phyloP scores from a whole-genome alignment of 768 basidiomycete species.

The Suillus variegatus region DNA sequence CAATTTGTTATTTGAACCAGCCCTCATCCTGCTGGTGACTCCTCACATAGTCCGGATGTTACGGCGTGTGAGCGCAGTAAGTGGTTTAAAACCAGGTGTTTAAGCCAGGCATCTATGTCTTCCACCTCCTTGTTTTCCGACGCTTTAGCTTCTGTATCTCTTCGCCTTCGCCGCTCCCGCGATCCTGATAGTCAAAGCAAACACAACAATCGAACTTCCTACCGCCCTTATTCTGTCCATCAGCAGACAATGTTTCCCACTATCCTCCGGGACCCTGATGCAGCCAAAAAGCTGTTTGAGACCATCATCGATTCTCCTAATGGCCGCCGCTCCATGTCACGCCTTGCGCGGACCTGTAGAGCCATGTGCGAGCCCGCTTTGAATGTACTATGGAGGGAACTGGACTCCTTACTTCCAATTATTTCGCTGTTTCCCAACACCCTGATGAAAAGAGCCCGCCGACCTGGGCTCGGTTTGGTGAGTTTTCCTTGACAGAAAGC shows the following conservation, averaged over 20 bases:
- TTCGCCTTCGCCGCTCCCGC: constrained; percentile 35
- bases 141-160: constrained; percentile 34
- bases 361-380: constrained; percentile 74
- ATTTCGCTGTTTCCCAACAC: constrained; percentile 70
- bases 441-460: constrained; percentile 67
- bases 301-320: constrained; percentile 56
- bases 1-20: constrained; percentile 28
- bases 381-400: constrained; percentile 72
- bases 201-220: constrained; percentile 29
- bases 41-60: constrained; percentile 26
- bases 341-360: constrained; percentile 74
- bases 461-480: constrained; percentile 78
- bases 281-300: constrained; percentile 52
- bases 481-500: constrained; percentile 28
- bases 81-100: constrained; percentile 40
- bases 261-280: constrained; percentile 65
- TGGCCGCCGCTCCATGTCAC: constrained; percentile 67
- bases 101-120: constrained; percentile 33
- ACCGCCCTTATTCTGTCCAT: constrained; percentile 46
- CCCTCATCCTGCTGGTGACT: constrained; percentile 33
- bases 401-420: constrained; percentile 73
- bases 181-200: constrained; percentile 31
- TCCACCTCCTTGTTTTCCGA: constrained; percentile 40
- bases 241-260: constrained; percentile 52
- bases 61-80: constrained; percentile 46